Evolutionary conservation across 257 asterid species (phyloP).

Genomic region (Fraxinus quadrangulata): DNA sequence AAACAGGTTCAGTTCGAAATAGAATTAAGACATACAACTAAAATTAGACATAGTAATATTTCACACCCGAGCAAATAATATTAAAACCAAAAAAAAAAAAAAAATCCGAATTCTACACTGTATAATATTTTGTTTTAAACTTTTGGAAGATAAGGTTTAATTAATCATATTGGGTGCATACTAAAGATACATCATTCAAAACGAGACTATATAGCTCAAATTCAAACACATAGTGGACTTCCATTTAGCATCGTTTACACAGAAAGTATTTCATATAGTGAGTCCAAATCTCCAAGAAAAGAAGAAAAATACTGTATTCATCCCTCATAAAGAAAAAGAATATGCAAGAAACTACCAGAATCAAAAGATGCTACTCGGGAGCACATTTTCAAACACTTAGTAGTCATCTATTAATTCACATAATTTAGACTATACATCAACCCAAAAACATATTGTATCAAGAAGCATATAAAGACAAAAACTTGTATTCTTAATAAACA

Average conservation of each 20-base stretch:
- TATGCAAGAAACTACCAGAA: not conserved
- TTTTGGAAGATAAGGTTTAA: not conserved
- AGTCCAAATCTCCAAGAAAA: not conserved
- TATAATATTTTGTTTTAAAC: not conserved
- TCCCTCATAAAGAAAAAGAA: not conserved
- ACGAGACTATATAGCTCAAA: not conserved
- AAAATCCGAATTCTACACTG: not conserved
- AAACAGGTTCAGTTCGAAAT: not conserved
- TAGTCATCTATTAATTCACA: not conserved
- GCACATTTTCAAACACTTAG: conserved; percentile 31
- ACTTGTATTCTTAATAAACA: not conserved
- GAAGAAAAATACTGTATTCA: not conserved
- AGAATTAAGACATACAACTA: too few relatives aligned
- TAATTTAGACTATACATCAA: not conserved
- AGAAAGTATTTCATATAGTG: not conserved
- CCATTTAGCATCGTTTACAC: not conserved
- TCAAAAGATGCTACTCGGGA: conserved; percentile 7
- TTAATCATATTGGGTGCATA: not conserved
- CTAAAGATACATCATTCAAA: not conserved
- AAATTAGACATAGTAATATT: not conserved
- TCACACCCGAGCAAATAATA: not conserved
- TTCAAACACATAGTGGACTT: not conserved
- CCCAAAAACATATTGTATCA: not conserved
- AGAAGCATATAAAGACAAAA: not conserved
- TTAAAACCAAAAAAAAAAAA: not conserved